Evolutionary conservation across 495 filamentous ascomycete genomes (phyloP), one percentile per base, ranked within the genome.

Genomic region (Alectoria sarmentosa): DNA sequence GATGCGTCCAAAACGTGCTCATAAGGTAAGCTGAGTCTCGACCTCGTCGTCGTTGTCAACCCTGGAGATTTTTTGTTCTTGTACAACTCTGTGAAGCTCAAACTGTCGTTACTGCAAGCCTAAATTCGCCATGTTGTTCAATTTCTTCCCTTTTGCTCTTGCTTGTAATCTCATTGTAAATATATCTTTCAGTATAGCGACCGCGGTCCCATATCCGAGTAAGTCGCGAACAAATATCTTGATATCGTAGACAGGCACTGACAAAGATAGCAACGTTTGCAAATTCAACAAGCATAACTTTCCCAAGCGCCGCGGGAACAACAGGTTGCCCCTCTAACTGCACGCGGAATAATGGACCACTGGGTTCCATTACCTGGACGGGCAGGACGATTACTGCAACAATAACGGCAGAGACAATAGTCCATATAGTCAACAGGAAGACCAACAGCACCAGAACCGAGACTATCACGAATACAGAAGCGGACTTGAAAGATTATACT

Each of bases 391-490:
- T 62, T 26, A 62, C 44, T 38, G 41, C 60, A 38, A 62, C 60
- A 3, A 54, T 62, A 48, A 62, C 60, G 28, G 60, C 46, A 39
- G 60, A 62, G 42, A 62, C 44, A 23, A 2, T 62, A 23, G 41
- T 62, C 46, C 21, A 34, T 38, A 46, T 62, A 28, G 60, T 62
- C 26, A 62, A 54, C 21, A 37, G 26, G 46, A 44, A 48, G 30
- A 54, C 19, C 10, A 62, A 62, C 10, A 62, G 60, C 34, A 54
- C 60, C 2, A 62, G 41, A 54, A 62, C 32, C n/a, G 46, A 42
- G 5, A 62, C 60, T 4, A 38, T 62, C 19, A 49, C 39, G 44
- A 62, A 62, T 28, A 62, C 42, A 26, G 60, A 62, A 23, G 44
- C 21, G 13, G 60, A 62, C 23, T 62, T 62, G 34, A 26, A 21